Base-by-base conservation (phyloP, 352 stramenopile genomes). In the Pythium vanterpoolii region DNA sequence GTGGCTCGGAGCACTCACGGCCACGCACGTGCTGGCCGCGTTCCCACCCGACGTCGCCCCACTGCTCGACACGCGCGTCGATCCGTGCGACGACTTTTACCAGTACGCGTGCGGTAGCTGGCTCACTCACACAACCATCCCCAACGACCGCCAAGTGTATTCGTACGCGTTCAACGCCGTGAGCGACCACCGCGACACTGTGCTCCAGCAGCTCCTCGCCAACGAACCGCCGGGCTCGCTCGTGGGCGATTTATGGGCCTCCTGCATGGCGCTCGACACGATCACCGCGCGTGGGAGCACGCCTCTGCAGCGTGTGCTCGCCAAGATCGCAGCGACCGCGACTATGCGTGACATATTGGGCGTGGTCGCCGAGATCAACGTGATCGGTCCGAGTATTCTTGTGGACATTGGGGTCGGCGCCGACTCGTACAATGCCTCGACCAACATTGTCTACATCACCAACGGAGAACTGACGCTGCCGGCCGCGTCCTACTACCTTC, bases 401-500 rank as follows among this genome's bases (percentile, higher is more conserved):
- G 92, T 92, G 26, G 68, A 33, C n/a, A 66, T 85, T 23, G 68
- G 65, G 21, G 73, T 79, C 0, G 64, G 68, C 24, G 72, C 80
- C 0, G 86, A 94, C 43, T 86, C 73, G 39, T 77, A 87, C 42
- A 84, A 97, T 55, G 79, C 74, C 6, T 76, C 86, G 31, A 68
- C 69, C 27, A 90, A 86, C 47, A 68, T 95, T 11, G 58, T 88
- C 3, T 85, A 95, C 66, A 61, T 97, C 8, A 71, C 56, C 27
- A 72, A 90, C 59, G 75, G 56, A 7, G 71, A 88, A 5, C 51
- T 58, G 13, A 79, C 69, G 28, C 67, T 98, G 18, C 84, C 89
- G 2, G 87, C 95, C 61, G 69, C 79, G 39, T 92, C 96, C 61
- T 97, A 98, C 64, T 93, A 98, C 46, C 85, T 93, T 49, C 80